Base-by-base conservation (phyloP, 495 filamentous ascomycete genomes). In the Poronia punctata region DNA sequence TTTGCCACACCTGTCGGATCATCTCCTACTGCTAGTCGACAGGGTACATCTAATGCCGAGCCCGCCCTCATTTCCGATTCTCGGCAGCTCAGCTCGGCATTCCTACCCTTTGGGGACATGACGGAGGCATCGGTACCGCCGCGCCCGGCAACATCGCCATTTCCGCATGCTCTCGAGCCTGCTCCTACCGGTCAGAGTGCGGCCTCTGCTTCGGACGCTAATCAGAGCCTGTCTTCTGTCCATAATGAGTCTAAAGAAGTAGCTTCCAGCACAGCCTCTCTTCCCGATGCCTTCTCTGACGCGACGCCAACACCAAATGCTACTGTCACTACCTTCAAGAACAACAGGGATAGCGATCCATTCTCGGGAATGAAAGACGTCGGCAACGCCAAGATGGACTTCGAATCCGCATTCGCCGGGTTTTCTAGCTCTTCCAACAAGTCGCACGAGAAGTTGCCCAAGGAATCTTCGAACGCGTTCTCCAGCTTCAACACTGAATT, bases 91-190 rank as follows among this genome's bases (percentile, higher is more conserved):
- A 85, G 74, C 22, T 80, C 86, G 11, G 75, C 71, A 52, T 83
- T 82, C 49, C 62, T 86, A 12, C 80, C 83, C 0, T 78, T 92
- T 40, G 70, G 66, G 19, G 71, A 75, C 22, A 65, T 76, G 18
- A 65, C 74, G 25, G 83, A 87, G 35, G 86, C 85, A 1, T 59
- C 82, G 31, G 78, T 75, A 38, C 86, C 83, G 14, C 90, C 87
- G 2, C 85, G 86, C 2, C 80, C 82, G 64, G 83, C 83, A 19
- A 82, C 84, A 11, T 83, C 87, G n/a, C 81, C 88, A 18, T 82
- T 75, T 28, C 87, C 84, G 54, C 74, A 83, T 36, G 77, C 76
- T 53, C 17, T 46, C 7, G 43, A 46, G 43, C 21, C 43, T 11
- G 24, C 43, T 14, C 21, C 23, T 12, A 46, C 43, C 10, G 43